Conservation (phyloP, 495 filamentous ascomycete species). For the Aspergillus kassunensis region DNA sequence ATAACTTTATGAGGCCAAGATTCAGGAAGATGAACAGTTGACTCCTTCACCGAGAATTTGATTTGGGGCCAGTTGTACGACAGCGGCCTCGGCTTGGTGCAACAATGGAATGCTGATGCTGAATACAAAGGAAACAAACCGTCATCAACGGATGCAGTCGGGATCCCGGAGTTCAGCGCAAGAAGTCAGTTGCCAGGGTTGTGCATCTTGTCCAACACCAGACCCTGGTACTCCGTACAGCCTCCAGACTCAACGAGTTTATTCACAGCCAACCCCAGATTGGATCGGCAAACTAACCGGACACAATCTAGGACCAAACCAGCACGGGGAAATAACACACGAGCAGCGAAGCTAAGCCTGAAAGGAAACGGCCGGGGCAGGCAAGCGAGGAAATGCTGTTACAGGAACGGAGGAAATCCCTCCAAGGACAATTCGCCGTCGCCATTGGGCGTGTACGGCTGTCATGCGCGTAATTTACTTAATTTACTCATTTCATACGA, state of each 20-base stretch:
- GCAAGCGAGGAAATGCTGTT: background rate
- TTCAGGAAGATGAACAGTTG: background rate
- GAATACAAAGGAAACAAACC: too few species aligned
- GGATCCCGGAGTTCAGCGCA: too few species aligned
- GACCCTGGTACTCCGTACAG: too few species aligned
- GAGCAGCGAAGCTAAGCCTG: background rate
- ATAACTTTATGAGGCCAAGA: background rate
- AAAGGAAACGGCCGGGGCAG: background rate
- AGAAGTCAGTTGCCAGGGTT: too few species aligned
- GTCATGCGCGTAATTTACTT: background rate
- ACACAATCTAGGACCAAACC: background rate
- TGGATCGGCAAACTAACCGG: constrained; percentile 1
- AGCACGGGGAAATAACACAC: background rate
- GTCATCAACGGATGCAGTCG: too few species aligned
- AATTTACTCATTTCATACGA: background rate
- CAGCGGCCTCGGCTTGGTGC: too few species aligned
- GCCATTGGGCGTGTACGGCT: background rate
- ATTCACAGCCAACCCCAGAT: constrained; percentile 1
- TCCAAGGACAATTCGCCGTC: constrained; percentile 2
- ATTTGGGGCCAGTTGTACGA: too few species aligned
- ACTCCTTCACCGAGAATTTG: background rate
- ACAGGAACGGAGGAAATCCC: background rate
- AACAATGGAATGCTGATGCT: too few species aligned
- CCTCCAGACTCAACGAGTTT: background rate
- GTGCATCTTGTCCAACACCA: too few species aligned